phyloP scores from a whole-genome alignment of 2,329 filamentous ascomycete species.

The Lasiodiplodia theobromae region DNA sequence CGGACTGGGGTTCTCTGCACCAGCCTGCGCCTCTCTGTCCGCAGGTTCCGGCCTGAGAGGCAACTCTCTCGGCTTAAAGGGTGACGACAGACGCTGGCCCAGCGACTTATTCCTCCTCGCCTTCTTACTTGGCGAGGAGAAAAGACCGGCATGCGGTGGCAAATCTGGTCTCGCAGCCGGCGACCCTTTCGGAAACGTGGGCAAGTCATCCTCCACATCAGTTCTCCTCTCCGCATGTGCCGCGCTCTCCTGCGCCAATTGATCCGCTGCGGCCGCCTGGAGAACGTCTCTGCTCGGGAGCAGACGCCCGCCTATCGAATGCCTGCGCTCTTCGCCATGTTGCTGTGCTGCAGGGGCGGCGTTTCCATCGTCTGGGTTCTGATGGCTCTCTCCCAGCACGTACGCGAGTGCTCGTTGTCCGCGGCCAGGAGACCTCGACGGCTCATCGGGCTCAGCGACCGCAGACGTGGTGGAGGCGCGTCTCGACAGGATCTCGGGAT shows the following conservation, averaged over 20 bases:
- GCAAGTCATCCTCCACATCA: conserved; percentile 7
- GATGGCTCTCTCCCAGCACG: conserved; percentile 34
- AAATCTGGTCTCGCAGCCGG: conserved; percentile 15
- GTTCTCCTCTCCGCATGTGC: not conserved
- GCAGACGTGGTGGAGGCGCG: conserved; percentile 33
- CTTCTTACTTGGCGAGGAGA: conserved; percentile 26
- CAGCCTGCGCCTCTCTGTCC: not conserved
- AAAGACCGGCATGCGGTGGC: conserved; percentile 16
- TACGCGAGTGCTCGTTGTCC: conserved; percentile 37
- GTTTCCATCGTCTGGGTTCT: conserved; percentile 2
- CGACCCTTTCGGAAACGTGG: conserved; percentile 6
- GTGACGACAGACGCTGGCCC: conserved; percentile 24
- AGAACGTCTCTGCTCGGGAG: conserved; percentile 19
- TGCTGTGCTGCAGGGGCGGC: not conserved
- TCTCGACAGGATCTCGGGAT: conserved; percentile 38
- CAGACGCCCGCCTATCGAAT: conserved; percentile 8
- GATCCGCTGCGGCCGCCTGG: conserved; percentile 11
- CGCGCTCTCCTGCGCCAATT: not conserved
- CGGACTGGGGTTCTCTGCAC: not conserved
- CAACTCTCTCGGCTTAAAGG: conserved; percentile 22
- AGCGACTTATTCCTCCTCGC: conserved; percentile 14
- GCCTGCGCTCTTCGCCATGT: conserved; percentile 22
- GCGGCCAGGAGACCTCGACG: conserved; percentile 32
- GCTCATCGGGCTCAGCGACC: conserved; percentile 31
- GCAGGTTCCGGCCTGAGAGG: conserved; percentile 1